Conservation (phyloP, 75 land plant genomes). For the Gnetum montanum region DNA sequence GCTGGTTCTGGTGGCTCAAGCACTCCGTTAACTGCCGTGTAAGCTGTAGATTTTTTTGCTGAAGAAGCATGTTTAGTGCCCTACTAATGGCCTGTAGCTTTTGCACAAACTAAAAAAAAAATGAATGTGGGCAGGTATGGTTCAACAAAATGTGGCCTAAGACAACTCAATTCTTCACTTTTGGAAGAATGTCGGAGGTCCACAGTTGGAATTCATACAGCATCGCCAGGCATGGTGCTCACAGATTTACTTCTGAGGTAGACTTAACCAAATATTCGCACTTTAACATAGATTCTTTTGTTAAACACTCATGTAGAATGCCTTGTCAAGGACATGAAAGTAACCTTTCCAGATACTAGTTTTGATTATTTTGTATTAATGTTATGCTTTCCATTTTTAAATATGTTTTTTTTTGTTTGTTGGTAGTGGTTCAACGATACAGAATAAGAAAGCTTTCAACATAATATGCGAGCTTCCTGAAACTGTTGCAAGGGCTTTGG, state of each 20-base stretch:
- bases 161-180: conserved; percentile 85
- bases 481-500: conserved; percentile 90
- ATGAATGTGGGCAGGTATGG: conserved; percentile 58
- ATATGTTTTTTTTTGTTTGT: too few relatives aligned
- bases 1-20: conserved; percentile 98
- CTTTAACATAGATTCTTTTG: conserved; percentile 6
- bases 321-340: too few relatives aligned
- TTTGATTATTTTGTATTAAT: too few relatives aligned
- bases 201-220: conserved; percentile 86
- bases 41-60: conserved; percentile 17
- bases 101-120: background rate
- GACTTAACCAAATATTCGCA: background rate
- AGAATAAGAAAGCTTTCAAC: conserved; percentile 93
- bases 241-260: conserved; percentile 95
- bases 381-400: too few relatives aligned
- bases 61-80: background rate
- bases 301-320: too few relatives aligned
- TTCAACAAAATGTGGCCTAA: conserved; percentile 89
- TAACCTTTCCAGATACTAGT: too few relatives aligned
- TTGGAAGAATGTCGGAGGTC: conserved; percentile 77
- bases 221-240: conserved; percentile 99
- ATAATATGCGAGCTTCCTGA: conserved; percentile 99
- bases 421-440: conserved; percentile 82
- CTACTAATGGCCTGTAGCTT: background rate
- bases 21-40: conserved; percentile 98